Base-by-base conservation (phyloP, 257 asterid species). In the Penstemon eatonii region DNA sequence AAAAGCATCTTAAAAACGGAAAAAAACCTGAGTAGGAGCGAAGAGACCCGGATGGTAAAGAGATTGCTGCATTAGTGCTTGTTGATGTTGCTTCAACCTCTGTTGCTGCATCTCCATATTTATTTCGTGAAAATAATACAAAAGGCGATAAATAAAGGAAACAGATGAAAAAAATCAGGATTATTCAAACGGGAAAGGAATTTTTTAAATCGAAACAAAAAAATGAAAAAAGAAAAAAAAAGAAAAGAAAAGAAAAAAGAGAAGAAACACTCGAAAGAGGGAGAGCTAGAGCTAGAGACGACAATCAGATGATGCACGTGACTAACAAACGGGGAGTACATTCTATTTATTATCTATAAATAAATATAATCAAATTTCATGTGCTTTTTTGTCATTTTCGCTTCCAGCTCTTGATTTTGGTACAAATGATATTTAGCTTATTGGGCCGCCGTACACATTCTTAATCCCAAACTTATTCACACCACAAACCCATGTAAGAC, bases 1-100 rank as follows among this genome's bases (percentile, higher is more conserved):
- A 40, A 64, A 55, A 6, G 6, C 33, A 25, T 25, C 33, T 25
- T 7, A 6, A 4, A 60, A 41, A 43, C 0, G 19, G 41, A 57
- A 18, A 3, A n/a, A 60, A 73, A 85, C 97, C 95, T 82, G 97
- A 59, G 94, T 87, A 70, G 85, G 81, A 44, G 87, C 88, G 49
- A 87, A 61, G 51, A 85, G 84, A 44, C 88, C 89, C 36, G 96
- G 94, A 63, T 88, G 94, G 71, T 88, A 90, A 37, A 90, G 87
- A 15, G 97, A 82, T 63, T 88, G 94, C 76, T 90, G 97, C 96
- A 88, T 86, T 81, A 90, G 50, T 37, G 89, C 92, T 68, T 80
- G 89, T 65, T 87, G 95, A 59, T 80, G 83, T 59, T 86, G 94
- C 82, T 83, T 86, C 83, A 83, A 53, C 84, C 90, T 80, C 76